phyloP scores from a whole-genome alignment of 106 monocot genomes.

The Amphibolis antarctica region DNA sequence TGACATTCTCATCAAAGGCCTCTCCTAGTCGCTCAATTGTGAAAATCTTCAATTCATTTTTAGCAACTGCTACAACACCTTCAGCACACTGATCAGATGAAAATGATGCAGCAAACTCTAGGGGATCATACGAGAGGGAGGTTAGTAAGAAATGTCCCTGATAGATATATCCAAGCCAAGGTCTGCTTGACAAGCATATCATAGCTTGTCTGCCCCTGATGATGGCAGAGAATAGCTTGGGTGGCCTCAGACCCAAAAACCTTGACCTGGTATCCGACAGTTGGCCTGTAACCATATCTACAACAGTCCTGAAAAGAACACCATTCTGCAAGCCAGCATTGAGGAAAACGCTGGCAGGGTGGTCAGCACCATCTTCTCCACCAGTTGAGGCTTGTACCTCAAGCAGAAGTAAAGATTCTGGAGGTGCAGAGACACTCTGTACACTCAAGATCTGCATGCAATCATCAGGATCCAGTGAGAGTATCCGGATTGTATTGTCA shows the following conservation, averaged over 20 bases:
- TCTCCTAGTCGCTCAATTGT: conserved; percentile 91
- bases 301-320: conserved; percentile 86
- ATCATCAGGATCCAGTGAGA: conserved; percentile 95
- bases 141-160: conserved; percentile 92
- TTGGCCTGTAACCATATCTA: conserved; percentile 97
- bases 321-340: conserved; percentile 98
- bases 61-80: conserved; percentile 95
- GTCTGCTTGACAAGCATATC: conserved; percentile 94
- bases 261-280: conserved; percentile 84
- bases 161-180: conserved; percentile 96
- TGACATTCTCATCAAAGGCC: conserved; percentile 83
- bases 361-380: conserved; percentile 97
- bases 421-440: conserved; percentile 90
- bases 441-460: conserved; percentile 95
- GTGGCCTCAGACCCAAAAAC: conserved; percentile 84
- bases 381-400: conserved; percentile 91
- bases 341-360: conserved; percentile 90
- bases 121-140: conserved; percentile 79
- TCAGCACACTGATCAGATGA: conserved; percentile 99
- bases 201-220: conserved; percentile 83
- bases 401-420: conserved; percentile 88
- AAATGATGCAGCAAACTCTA: conserved; percentile 91
- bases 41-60: conserved; percentile 80
- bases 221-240: conserved; percentile 77
- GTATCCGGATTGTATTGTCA: conserved; percentile 87